phyloP scores from a whole-genome alignment of 1,139 yeast genomes.

The Taphrina populina region DNA sequence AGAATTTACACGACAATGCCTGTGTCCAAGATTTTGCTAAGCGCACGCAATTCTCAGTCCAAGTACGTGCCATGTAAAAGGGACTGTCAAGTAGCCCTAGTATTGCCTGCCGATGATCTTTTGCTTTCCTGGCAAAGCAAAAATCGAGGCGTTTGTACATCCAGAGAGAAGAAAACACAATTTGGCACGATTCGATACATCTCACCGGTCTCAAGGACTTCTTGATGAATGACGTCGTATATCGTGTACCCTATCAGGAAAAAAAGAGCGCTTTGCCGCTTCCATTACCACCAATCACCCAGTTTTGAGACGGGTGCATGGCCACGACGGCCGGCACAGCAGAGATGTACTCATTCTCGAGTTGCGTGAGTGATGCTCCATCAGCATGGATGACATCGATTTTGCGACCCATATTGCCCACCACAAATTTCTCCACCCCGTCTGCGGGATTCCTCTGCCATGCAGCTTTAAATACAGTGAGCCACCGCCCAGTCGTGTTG shows the following conservation, averaged over 20 bases:
- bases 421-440: conserved; percentile 75
- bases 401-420: conserved; percentile 88
- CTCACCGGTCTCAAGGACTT: no score
- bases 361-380: conserved; percentile 76
- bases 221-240: no score
- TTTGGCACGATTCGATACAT: no score
- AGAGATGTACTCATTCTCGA: conserved; percentile 61
- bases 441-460: conserved; percentile 76
- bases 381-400: conserved; percentile 74
- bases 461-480: conserved; percentile 77
- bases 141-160: no score
- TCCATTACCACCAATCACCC: conserved; percentile 92
- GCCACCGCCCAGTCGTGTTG: conserved; percentile 96
- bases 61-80: no score
- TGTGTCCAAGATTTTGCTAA: no score
- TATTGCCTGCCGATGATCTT: no score
- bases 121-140: no score
- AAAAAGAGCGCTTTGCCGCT: conserved; percentile 62
- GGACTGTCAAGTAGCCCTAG: no score
- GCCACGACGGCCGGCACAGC: conserved; percentile 88
- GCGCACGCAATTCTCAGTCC: no score
- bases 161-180: no score
- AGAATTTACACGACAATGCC: no score
- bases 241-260: neutral
- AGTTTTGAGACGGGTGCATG: conserved; percentile 80